These are phyloP conservation scores for Delonix regia DNA, from an alignment of 306 rosid genomes.

Conservation along the genomic window DNA sequence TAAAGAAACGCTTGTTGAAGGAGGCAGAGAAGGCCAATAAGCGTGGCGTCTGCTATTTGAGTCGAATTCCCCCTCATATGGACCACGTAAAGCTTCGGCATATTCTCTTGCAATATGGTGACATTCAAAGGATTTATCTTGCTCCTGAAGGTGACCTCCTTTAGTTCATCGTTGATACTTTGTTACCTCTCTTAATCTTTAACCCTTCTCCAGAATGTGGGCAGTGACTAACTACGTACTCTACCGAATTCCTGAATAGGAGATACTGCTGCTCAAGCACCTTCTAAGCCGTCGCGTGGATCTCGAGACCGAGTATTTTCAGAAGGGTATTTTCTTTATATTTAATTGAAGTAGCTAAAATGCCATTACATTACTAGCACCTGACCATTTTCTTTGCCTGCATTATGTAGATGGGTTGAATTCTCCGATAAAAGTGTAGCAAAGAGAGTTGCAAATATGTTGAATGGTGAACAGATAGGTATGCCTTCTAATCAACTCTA, in stretches of 20 bases:
- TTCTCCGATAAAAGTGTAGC: slow-evolving; percentile 75
- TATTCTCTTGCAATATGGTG: slow-evolving; percentile 74
- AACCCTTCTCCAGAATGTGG: too few species aligned
- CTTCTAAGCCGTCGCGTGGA: slow-evolving; percentile 52
- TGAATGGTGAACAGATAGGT: slow-evolving; percentile 96
- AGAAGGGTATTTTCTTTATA: slow-evolving; percentile 66
- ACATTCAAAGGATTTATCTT: slow-evolving; percentile 73
- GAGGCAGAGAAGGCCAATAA: slow-evolving; percentile 54
- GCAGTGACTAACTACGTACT: neutral
- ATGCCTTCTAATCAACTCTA: neutral
- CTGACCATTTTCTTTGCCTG: slow-evolving; percentile 29
- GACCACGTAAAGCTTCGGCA: slow-evolving; percentile 71
- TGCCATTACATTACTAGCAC: neutral
- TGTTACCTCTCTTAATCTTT: neutral
- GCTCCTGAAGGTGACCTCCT: slow-evolving; percentile 56
- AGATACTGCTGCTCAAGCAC: slow-evolving; percentile 53
- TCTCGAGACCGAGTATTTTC: slow-evolving; percentile 56
- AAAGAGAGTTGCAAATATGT: slow-evolving; percentile 75
- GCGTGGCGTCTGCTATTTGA: slow-evolving; percentile 82
- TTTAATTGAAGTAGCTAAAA: slow-evolving; percentile 25
- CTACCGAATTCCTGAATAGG: slow-evolving; percentile 6
- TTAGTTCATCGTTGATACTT: neutral
- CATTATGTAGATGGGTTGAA: slow-evolving; percentile 82
- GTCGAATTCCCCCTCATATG: slow-evolving; percentile 91
- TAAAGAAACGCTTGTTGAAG: slow-evolving; percentile 49